Evolutionary conservation across 768 basidiomycete species (phyloP).

Genomic region (Dacryopinax primogenitus): DNA sequence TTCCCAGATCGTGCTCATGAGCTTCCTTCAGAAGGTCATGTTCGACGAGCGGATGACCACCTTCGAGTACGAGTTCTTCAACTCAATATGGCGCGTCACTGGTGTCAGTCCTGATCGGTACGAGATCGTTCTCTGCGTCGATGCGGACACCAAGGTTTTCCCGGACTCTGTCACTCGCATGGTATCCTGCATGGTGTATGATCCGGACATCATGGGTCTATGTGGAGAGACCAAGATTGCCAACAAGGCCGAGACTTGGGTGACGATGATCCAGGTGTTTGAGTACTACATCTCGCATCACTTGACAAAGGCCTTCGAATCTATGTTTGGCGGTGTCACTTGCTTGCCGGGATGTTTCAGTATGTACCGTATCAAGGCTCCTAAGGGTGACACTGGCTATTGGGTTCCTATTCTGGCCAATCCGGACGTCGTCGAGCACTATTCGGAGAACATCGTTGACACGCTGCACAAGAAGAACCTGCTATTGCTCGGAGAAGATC

Average conservation of each 20-base stretch:
- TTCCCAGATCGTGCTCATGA: conserved; percentile 94
- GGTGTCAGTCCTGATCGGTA: conserved; percentile 94
- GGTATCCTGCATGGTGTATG: conserved; percentile 92
- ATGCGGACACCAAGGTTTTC: conserved; percentile 98
- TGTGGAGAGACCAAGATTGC: conserved; percentile 99
- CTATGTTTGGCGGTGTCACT: conserved; percentile 98
- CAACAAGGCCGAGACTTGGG: conserved; percentile 96
- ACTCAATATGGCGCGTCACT: conserved; percentile 88
- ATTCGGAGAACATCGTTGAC: conserved; percentile 98
- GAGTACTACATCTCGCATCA: conserved; percentile 99
- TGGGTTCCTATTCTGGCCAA: conserved; percentile 99
- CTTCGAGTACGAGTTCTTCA: conserved; percentile 99
- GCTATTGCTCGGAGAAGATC: conserved; percentile 94
- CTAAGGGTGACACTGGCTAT: conserved; percentile 89
- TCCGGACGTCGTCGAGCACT: conserved; percentile 96
- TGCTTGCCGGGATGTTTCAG: conserved; percentile 99
- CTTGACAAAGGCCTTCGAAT: conserved; percentile 97
- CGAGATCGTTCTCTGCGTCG: conserved; percentile 88
- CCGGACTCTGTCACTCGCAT: conserved; percentile 94
- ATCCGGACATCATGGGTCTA: conserved; percentile 96
- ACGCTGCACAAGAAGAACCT: conserved; percentile 99
- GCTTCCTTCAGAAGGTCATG: conserved; percentile 98
- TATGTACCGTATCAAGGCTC: conserved; percentile 99
- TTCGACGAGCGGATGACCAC: conserved; percentile 99
- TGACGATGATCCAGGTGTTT: conserved; percentile 99